Conservation (phyloP, 148 eudicot genomes). For the Fagopyrum tataricum region DNA sequence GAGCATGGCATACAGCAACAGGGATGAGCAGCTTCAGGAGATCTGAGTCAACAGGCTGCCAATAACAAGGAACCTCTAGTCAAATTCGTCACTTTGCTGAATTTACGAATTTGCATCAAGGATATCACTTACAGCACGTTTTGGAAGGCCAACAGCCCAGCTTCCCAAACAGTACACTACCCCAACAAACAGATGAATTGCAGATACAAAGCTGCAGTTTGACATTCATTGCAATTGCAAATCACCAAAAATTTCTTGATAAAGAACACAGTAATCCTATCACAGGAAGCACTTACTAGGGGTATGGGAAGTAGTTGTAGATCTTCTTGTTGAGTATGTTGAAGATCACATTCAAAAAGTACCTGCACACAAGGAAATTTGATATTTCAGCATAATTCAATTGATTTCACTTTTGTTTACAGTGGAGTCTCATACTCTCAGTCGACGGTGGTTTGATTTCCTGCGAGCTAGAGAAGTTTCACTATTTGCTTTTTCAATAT, state of each 20-base stretch:
- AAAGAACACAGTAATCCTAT: background rate
- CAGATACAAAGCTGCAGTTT: slow-evolving; percentile 80
- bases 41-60: slow-evolving; percentile 78
- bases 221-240: background rate
- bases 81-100: background rate
- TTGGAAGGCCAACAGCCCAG: slow-evolving; percentile 98
- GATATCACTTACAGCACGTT: slow-evolving; percentile 80
- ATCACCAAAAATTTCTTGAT: background rate
- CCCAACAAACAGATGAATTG: slow-evolving; percentile 81
- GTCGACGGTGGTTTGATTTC: background rate
- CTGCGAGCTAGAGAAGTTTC: background rate
- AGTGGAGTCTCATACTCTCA: background rate
- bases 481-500: background rate
- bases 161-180: slow-evolving; percentile 77
- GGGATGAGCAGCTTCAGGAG: slow-evolving; percentile 88
- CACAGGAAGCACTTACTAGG: slow-evolving; percentile 60
- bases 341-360: slow-evolving; percentile 92
- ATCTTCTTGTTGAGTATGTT: slow-evolving; percentile 99
- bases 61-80: background rate
- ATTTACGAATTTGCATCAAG: background rate
- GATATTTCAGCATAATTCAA: background rate
- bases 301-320: slow-evolving; percentile 97
- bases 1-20: slow-evolving; percentile 84
- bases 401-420: no score
- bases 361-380: slow-evolving; percentile 39